Percentiles rank a stretch among this genome's conserved stretches.
Conservation (phyloP, 805 yeast genomes). For the Starmerella cellae region DNA sequence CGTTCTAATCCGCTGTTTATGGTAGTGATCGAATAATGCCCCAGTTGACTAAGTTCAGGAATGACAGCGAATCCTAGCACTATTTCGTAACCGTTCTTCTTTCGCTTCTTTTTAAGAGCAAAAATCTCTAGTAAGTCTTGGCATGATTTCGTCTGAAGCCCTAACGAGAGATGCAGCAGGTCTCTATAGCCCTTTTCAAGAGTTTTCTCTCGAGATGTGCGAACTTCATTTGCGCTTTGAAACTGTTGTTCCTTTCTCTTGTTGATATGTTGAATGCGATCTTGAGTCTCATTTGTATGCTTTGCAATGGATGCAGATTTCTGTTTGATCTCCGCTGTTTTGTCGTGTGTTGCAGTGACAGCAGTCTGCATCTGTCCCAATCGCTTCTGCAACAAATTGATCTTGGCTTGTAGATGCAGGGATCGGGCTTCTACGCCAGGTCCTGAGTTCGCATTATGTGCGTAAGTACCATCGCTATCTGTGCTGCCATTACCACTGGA, state of each 20-base stretch:
- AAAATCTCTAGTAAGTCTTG: conserved; percentile 19
- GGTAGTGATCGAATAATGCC: conserved; percentile 23
- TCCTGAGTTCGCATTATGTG: neutral
- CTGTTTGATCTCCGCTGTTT: conserved; percentile 11
- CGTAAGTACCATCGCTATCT: neutral
- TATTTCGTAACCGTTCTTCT: conserved; percentile 22
- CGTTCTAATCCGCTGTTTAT: conserved; percentile 27
- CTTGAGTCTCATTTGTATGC: neutral
- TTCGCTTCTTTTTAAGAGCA: conserved; percentile 20
- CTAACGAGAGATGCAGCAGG: conserved; percentile 16
- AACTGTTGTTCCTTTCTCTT: neutral
- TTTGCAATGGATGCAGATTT: conserved; percentile 5
- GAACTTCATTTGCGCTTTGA: neutral
- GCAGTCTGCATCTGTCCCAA: conserved; percentile 14
- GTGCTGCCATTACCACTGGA: neutral
- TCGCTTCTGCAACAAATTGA: conserved; percentile 14
- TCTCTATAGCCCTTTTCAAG: conserved; percentile 17
- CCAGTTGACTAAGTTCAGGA: conserved; percentile 25
- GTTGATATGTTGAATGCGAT: neutral
- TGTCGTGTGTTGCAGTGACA: conserved; percentile 10
- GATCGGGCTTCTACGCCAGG: conserved; percentile 15
- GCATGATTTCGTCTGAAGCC: conserved; percentile 19
- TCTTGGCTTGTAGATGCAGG: conserved; percentile 14
- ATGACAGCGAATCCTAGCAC: conserved; percentile 24
- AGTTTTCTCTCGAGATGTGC: conserved; percentile 6